Base-by-base conservation (phyloP, 2,329 filamentous ascomycete genomes). In the Periconia digitata region DNA sequence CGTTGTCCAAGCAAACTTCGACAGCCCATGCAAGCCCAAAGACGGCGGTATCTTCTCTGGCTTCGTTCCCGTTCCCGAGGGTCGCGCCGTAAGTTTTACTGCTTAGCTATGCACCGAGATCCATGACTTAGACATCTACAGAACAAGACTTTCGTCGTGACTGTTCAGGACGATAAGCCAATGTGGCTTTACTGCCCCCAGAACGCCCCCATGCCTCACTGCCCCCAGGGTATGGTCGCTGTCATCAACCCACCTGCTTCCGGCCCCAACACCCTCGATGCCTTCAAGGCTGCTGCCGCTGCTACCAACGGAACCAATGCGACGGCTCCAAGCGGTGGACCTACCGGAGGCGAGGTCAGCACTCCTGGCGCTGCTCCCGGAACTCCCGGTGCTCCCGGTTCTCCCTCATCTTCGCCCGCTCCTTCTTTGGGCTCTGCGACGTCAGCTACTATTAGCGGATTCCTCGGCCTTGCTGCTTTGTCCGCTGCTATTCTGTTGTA, bases 161-260 rank as follows among this genome's bases (percentile, higher is more conserved):
- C 44, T 8, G 54, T 67, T 36, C 50, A 55, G 27, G 55, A 58
- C 36, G 57, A 59, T 12, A 51, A 64, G 41, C 63, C 64, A n/a
- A 57, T 64, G 41, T 63, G 60, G 55, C 54, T 64, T 34, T 67
- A 67, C 55, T 67, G 64, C 49, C 49, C 60, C n/a, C 84, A 85
- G 0, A 77, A 82, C 0, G 77, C 74, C 1, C 60, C 59, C 16
- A 51, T 40, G 15, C 52, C 57, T n/a, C 64, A 67, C 47, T 67
- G 64, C 51, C 53, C 58, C n/a, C 47, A 40, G 8, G 63, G 63
- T 18, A 67, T 67, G 64, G 64, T 67, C 12, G 59, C 55, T 12
- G 64, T 63, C 13, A 59, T 67, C 54, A 67, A 67, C 42, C 59
- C 60, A 41, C 50, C 56, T n/a, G 37, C 42, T 7, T 23, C 29